Percentiles rank a stretch among this genome's conserved stretches.
Conservation (phyloP, 495 filamentous ascomycete species). For the Evansstolkia leycettana region DNA sequence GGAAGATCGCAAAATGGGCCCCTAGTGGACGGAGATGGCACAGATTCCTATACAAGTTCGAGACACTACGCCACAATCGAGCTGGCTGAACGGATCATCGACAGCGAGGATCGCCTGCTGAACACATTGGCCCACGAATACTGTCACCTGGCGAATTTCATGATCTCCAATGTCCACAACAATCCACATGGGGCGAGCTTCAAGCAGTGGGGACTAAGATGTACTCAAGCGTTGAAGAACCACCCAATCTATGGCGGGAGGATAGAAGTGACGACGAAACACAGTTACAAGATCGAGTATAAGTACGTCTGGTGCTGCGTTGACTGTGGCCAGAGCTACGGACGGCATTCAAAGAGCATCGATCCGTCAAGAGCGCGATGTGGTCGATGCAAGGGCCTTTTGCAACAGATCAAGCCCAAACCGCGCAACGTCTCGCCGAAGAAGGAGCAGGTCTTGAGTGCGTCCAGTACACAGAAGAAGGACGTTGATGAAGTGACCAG, state of each 20-base stretch:
- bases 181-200: conserved; percentile 77
- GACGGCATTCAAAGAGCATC: conserved; percentile 75
- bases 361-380: conserved; percentile 54
- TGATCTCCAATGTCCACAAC: conserved; percentile 54
- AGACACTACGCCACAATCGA: conserved; percentile 72
- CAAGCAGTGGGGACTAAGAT: conserved; percentile 52
- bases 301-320: conserved; percentile 80
- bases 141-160: conserved; percentile 84
- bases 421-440: conserved; percentile 45
- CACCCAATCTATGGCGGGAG: conserved; percentile 35
- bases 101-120: conserved; percentile 61
- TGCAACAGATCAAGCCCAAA: conserved; percentile 71
- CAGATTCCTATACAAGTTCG: conserved; percentile 10
- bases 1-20: conserved; percentile 24
- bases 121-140: conserved; percentile 91
- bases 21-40: conserved; percentile 17
- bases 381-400: conserved; percentile 49
- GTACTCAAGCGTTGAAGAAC: conserved; percentile 28
- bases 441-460: conserved; percentile 28
- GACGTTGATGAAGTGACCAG: conserved; percentile 8
- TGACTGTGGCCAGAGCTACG: conserved; percentile 54
- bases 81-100: conserved; percentile 75
- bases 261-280: conserved; percentile 73
- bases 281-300: conserved; percentile 76
- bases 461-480: background rate